Base-by-base conservation (phyloP, 306 rosid genomes). In the Crataegus laevigata region DNA sequence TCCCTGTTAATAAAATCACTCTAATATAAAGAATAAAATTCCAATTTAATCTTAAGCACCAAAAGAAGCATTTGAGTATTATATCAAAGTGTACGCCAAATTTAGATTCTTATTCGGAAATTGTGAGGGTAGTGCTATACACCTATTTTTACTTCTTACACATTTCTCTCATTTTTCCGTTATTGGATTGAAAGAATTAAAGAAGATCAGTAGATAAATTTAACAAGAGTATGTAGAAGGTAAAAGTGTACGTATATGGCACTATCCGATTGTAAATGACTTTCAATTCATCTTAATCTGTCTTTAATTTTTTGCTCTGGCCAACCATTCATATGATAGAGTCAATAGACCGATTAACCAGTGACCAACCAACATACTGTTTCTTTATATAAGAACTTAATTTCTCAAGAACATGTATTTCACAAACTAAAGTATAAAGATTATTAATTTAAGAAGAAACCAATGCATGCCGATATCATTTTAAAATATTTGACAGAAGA, bases 81-180 rank as follows among this genome's bases (percentile, higher is more conserved):
- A 34, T 34, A 34, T 38, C 43, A 38, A 38, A 9, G 43, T 38
- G 43, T 38, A 38, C 11, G 43, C 43, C 43, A 38, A 38, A 38
- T 38, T 38, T 9, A 38, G 10, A 38, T 38, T 38, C 43, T 38
- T 38, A 38, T 38, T 38, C 0, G 2, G 11, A 38, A 8, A 38
- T 38, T 9, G 11, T 10, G 6, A 34, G 9, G 9, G 38, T 34
- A 8, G 38, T 34, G 8, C 8, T 34, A 34, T 34, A 2, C 1
- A 34, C 9, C 9, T 0, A 34, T 34, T 34, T 34, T 34, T 34
- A 34, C 8, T 34, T 34, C 8, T 1, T 34, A 34, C 38, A 34
- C 2, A 34, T 2, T 6, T 34, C 9, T 34, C 0, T 34, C 0
- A 6, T 6, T 34, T 6, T 34, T 34, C 0, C 1, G 9, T 0